phyloP scores from a whole-genome alignment of 2,329 filamentous ascomycete species.

The Beauveria sp. region DNA sequence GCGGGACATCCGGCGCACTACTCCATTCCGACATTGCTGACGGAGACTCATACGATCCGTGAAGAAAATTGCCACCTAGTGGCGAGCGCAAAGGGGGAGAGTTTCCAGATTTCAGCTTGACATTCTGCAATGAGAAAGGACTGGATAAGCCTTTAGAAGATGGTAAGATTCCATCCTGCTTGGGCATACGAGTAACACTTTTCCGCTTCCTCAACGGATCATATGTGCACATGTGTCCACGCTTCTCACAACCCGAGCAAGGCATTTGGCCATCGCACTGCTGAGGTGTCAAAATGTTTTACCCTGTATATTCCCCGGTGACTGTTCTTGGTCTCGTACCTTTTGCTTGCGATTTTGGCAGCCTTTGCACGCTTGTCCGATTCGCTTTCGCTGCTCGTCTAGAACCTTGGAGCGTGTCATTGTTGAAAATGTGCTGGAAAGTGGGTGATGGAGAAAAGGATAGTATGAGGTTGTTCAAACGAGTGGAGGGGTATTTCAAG shows the following conservation, averaged over 20 bases:
- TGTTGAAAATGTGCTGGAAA: neutral
- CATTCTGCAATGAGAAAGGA: neutral
- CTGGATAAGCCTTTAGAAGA: neutral
- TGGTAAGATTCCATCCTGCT: neutral
- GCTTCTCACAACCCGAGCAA: slow-evolving; percentile 52
- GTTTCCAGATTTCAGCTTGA: neutral
- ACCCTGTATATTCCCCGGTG: neutral
- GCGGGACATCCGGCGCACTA: neutral
- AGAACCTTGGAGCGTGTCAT: slow-evolving; percentile 50
- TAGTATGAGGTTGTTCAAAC: neutral
- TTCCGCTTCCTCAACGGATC: slow-evolving; percentile 16
- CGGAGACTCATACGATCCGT: neutral
- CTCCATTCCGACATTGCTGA: neutral
- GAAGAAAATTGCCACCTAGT: neutral
- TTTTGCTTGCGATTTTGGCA: slow-evolving; percentile 63
- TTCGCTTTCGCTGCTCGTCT: slow-evolving; percentile 54
- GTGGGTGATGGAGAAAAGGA: neutral
- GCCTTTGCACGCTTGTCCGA: slow-evolving; percentile 54
- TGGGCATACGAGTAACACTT: neutral
- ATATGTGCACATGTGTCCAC: slow-evolving; percentile 38
- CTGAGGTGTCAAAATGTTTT: neutral
- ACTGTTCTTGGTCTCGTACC: slow-evolving; percentile 32
- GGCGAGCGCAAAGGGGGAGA: neutral
- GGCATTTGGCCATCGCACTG: slow-evolving; percentile 53
- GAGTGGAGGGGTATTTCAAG: neutral